Percentiles rank a stretch among this genome's conserved stretches.
Evolutionary conservation across 768 basidiomycete species (phyloP).

Genomic region (Boletus tomentosulus): DNA sequence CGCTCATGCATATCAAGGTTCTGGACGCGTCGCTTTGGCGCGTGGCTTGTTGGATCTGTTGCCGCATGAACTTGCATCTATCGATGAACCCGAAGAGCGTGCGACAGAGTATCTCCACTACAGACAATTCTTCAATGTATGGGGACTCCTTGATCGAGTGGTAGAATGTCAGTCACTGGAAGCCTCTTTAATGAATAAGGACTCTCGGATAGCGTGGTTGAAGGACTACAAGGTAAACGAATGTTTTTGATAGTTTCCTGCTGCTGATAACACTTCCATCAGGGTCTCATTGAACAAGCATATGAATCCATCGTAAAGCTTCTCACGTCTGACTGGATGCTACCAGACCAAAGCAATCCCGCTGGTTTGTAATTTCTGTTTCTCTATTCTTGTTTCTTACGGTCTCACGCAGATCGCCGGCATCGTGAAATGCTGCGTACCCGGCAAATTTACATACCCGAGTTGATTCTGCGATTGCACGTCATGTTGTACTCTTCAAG

Average conservation of each 20-base stretch:
- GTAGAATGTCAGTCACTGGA: constrained; percentile 58
- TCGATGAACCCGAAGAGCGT: constrained; percentile 65
- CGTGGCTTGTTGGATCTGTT: constrained; percentile 54
- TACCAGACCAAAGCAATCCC: constrained; percentile 46
- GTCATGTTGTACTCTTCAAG: constrained; percentile 63
- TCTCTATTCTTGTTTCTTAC: constrained; percentile 1
- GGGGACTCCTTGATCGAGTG: constrained; percentile 61
- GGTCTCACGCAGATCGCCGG: constrained; percentile 48
- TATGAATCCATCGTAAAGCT: constrained; percentile 64
- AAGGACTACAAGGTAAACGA: constrained; percentile 53
- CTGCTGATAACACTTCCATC: background rate
- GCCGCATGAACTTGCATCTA: constrained; percentile 57
- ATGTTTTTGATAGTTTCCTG: background rate
- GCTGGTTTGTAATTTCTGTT: constrained; percentile 27
- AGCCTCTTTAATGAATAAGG: constrained; percentile 53
- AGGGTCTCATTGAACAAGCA: constrained; percentile 62
- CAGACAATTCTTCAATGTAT: constrained; percentile 71
- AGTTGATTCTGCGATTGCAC: constrained; percentile 84
- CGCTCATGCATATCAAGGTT: constrained; percentile 39
- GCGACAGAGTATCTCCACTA: constrained; percentile 78
- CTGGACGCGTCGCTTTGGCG: constrained; percentile 72
- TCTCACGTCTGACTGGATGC: constrained; percentile 75
- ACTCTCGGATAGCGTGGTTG: constrained; percentile 57
- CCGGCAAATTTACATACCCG: constrained; percentile 84
- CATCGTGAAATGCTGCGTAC: constrained; percentile 71